These are phyloP conservation scores for Ophiostoma quercus DNA, from an alignment of 2,329 filamentous ascomycete genomes.

Conservation along the genomic window DNA sequence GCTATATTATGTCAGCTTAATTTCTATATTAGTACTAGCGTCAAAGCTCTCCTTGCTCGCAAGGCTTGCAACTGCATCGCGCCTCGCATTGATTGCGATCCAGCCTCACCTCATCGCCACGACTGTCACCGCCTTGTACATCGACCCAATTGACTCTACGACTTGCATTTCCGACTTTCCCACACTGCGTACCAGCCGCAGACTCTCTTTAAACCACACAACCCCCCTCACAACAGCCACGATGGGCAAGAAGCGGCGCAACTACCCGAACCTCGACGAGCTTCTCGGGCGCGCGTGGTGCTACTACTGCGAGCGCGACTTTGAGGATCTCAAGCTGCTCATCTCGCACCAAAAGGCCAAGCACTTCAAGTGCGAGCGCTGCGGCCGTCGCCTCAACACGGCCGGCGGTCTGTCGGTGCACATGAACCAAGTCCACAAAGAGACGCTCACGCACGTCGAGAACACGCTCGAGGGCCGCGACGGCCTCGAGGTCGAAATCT, in stretches of 20 bases:
- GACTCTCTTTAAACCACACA: not conserved
- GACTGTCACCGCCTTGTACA: not conserved
- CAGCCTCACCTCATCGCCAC: conserved; percentile 1
- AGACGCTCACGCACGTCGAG: conserved; percentile 78
- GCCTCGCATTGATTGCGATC: conserved; percentile 9
- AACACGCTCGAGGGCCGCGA: conserved; percentile 86
- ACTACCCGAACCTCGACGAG: conserved; percentile 81
- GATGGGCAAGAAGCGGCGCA: conserved; percentile 89
- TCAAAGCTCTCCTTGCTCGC: not conserved
- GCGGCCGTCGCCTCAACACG: conserved; percentile 81
- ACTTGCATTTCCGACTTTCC: not conserved
- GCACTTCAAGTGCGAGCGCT: conserved; percentile 96
- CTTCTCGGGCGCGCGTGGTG: conserved; percentile 86
- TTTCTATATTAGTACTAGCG: not conserved
- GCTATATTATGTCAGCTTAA: not conserved
- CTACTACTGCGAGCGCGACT: conserved; percentile 98
- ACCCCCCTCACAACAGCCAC: conserved; percentile 29
- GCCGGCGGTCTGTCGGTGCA: conserved; percentile 95
- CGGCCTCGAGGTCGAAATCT: conserved; percentile 88
- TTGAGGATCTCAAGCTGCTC: conserved; percentile 93
- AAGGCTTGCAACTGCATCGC: conserved; percentile 14
- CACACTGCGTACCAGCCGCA: not conserved
- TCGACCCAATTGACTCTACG: not conserved
- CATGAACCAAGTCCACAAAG: conserved; percentile 98
- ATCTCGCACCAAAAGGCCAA: conserved; percentile 99